phyloP scores from a whole-genome alignment of 2,329 filamentous ascomycete species.

The Ophiostoma angusticollis region DNA sequence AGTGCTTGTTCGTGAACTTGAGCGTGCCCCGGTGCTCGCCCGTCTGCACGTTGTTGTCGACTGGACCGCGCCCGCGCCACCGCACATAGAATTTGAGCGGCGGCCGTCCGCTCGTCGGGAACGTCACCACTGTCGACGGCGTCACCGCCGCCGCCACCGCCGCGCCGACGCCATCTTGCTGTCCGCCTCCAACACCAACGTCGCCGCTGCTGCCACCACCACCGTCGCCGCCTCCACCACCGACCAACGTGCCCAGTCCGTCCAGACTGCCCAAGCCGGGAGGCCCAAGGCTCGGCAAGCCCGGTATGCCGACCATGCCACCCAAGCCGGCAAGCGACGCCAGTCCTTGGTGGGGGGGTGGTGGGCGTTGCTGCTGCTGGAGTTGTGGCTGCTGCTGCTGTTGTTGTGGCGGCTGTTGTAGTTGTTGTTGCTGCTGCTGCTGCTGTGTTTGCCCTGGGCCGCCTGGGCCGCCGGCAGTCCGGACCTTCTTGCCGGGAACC shows the following conservation, averaged over 20 bases:
- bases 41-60: conserved; percentile 15
- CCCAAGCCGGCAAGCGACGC: conserved; percentile 3
- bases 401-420: conserved; percentile 1
- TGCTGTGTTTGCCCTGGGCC: not conserved
- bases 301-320: conserved; percentile 8
- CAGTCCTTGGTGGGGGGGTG: not conserved
- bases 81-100: conserved; percentile 16
- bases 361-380: not conserved
- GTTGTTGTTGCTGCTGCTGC: conserved; percentile 3
- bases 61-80: conserved; percentile 17
- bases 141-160: not conserved
- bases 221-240: not conserved
- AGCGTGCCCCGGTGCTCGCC: conserved; percentile 16
- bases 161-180: not conserved
- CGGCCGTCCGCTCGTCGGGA: conserved; percentile 6
- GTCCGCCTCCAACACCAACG: no score
- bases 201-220: not conserved
- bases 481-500: conserved; percentile 3
- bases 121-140: not conserved
- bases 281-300: conserved; percentile 7
- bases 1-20: conserved; percentile 18
- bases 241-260: conserved; percentile 10
- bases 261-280: conserved; percentile 8
- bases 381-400: no score
- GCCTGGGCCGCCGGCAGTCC: not conserved